Evolutionary conservation across 306 rosid species (phyloP), one percentile per base, ranked within the genome.

Genomic region (Datisca glomerata): DNA sequence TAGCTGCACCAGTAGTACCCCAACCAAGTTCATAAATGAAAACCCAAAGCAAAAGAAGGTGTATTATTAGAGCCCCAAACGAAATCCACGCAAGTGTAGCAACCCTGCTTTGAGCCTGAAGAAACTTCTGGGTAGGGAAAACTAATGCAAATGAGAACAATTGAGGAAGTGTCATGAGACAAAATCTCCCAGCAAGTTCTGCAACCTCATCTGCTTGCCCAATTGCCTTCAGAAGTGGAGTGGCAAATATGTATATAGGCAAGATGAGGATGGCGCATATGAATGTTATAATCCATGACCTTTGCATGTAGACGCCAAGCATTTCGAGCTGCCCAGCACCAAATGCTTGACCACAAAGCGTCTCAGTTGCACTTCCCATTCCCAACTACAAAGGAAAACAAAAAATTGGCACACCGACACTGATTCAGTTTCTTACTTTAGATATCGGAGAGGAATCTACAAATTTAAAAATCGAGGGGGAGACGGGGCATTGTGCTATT

Each of bases 341-440:
- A 5, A 51, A 64, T 0, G 96, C 92, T 59, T 86, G 96, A 7
- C 96, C 96, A n/a, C 96, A 86, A 1, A 86, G 68, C 4, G 96
- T 86, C 19, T 86, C 96, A 13, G 80, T 63, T 1, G 94, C 96
- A 34, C 94, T 86, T n/a, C 94, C 96, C 96, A 86, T 86, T 12
- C 96, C 96, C n/a, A 81, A 59, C 96, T 80, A 45, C 8, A 19
- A 19, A 7, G 8, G 3, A n/a, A n/a, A 24, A 12, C 32, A 44
- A n/a, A 44, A 15, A 36, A 1, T 18, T 13, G 12, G 23, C n/a
- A n/a, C n/a, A n/a, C n/a, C n/a, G n/a, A n/a, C n/a, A n/a, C n/a
- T n/a, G n/a, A n/a, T n/a, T n/a, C n/a, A n/a, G n/a, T n/a, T n/a
- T n/a, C n/a, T n/a, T n/a, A n/a, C n/a, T n/a, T n/a, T n/a, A n/a